Evolutionary conservation across 495 filamentous ascomycete species (phyloP), one percentile per base, ranked within the genome.

Genomic region (Choiromyces venosus): DNA sequence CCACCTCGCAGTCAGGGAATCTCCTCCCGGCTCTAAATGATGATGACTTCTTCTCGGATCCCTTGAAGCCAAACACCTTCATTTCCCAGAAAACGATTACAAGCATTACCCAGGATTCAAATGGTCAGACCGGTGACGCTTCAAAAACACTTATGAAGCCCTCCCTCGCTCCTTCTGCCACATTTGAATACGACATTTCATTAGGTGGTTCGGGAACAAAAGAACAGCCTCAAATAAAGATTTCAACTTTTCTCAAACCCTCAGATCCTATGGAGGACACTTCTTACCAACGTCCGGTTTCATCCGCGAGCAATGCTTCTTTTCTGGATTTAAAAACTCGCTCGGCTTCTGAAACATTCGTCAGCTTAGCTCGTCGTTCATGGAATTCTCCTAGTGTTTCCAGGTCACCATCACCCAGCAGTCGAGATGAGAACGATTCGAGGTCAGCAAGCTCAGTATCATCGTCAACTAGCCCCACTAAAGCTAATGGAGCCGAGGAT

Each of bases 361-460:
- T 69, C 56, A 79, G 46, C 66, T 71, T 74, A 40, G 52, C 76
- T 25, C 77, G 73, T 35, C 77, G 77, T 52, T 79, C 76, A 14
- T 79, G 79, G 79, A 80, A 66, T 67, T 73, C 79, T 1, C 74
- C 79, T n/a, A 74, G 37, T 39, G 71, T 81, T 56, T 81, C 79
- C 2, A 81, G 79, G 66, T 81, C 79, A 66, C 73, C 79, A 56
- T 81, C 79, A 39, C 79, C 79, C 14, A 81, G 79, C 40, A 79
- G 72, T 66, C 71, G 73, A 46, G 76, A 81, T 78, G 79, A 75
- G 64, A 79, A 69, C 40, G 71, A 69, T 12, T 81, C 79, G 19
- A 76, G 76, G 65, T 74, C 75, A 74, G 75, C 75, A 68, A 80
- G 79, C 46, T 81, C 79, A 2, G 67, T 80, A 40, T 80, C 79